A percentile compares a stretch with the other conserved stretches of the same genome.
Conservation (phyloP, 352 stramenopile genomes). For the Globisporangium barbulae region DNA sequence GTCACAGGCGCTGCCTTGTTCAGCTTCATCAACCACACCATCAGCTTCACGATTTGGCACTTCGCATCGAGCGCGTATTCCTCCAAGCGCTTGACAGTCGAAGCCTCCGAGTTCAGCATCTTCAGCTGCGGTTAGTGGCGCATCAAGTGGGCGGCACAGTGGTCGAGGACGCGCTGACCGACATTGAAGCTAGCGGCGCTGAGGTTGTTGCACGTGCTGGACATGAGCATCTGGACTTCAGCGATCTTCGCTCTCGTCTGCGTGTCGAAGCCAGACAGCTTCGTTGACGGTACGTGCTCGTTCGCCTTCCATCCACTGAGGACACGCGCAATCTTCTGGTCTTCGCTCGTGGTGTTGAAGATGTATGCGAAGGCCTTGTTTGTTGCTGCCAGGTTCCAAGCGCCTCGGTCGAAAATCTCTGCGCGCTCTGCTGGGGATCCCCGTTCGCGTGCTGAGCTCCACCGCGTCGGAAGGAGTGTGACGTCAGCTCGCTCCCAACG, state of each 20-base stretch:
- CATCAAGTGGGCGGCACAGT: background rate
- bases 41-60: background rate
- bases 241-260: background rate
- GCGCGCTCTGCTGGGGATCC: background rate
- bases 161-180: background rate
- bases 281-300: no score
- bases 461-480: constrained; percentile 25
- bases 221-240: background rate
- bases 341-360: background rate
- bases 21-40: constrained; percentile 9
- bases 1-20: background rate
- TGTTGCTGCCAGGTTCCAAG: constrained; percentile 28
- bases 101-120: background rate
- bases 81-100: background rate
- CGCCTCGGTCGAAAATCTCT: constrained; percentile 20
- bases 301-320: no score
- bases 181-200: background rate
- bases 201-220: background rate
- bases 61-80: background rate
- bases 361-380: constrained; percentile 25
- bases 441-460: constrained; percentile 25
- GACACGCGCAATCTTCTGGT: no score
- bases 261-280: no score
- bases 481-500: constrained; percentile 15
- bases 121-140: background rate